These are phyloP conservation scores for Ligustrum vulgare DNA, from an alignment of 257 asterid genomes.

Conservation along the genomic window DNA sequence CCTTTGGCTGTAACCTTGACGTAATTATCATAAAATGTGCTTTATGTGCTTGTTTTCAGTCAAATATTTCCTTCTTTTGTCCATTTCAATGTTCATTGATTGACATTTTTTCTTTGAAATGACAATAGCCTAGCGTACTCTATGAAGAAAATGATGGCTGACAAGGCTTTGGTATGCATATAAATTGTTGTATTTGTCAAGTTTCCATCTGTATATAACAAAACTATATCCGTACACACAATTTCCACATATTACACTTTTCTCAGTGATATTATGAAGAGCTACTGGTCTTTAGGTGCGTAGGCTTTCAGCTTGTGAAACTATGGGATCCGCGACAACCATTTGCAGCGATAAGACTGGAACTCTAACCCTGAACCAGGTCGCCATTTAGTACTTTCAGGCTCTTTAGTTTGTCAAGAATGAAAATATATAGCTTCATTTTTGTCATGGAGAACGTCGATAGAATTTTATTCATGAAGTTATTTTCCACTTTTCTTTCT, in stretches of 20 bases:
- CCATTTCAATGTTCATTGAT: constrained; percentile 22
- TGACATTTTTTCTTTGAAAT: constrained; percentile 25
- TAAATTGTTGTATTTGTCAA: neutral
- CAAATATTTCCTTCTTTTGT: constrained; percentile 7
- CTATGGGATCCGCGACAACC: constrained; percentile 98
- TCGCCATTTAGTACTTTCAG: constrained; percentile 19
- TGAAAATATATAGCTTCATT: constrained; percentile 15
- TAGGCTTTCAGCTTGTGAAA: constrained; percentile 98
- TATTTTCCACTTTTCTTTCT: neutral
- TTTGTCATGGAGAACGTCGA: neutral
- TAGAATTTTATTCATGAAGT: neutral
- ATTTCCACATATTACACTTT: constrained; percentile 9
- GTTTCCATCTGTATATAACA: constrained; percentile 13
- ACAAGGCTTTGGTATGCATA: constrained; percentile 84
- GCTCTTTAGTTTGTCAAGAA: constrained; percentile 19
- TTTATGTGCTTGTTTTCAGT: constrained; percentile 2
- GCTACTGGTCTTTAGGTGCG: constrained; percentile 63
- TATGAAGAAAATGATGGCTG: constrained; percentile 99
- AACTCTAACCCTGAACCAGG: constrained; percentile 94
- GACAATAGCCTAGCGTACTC: constrained; percentile 88
- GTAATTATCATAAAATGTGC: constrained; percentile 44
- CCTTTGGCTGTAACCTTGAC: constrained; percentile 97
- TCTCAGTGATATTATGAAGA: constrained; percentile 21
- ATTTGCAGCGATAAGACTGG: constrained; percentile 98
- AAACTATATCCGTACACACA: neutral